Percentiles rank a stretch among this genome's conserved stretches.
phyloP scores from a whole-genome alignment of 192 early-diverging fungal genomes.

The Phycomyces blakesleeanus region DNA sequence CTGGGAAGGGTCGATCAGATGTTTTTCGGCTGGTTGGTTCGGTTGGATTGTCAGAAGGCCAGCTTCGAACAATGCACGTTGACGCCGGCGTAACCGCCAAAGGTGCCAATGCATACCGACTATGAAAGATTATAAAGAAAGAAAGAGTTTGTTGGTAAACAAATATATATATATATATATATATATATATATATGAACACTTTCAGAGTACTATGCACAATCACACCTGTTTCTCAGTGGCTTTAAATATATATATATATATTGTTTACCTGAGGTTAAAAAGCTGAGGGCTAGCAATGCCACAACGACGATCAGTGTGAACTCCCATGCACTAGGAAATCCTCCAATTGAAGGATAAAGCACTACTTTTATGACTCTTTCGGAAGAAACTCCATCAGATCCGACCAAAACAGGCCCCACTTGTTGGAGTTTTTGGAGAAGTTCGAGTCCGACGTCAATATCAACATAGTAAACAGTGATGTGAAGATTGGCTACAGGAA shows the following conservation, averaged over 20 bases:
- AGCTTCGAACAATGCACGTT: constrained; percentile 19
- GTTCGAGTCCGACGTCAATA: constrained; percentile 2
- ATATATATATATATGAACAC: too few species aligned
- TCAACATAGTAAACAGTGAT: constrained; percentile 27
- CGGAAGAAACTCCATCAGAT: constrained; percentile 15
- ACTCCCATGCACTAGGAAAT: constrained; percentile 47
- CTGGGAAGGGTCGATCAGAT: constrained; percentile 17
- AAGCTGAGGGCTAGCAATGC: constrained; percentile 42
- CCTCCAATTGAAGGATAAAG: constrained; percentile 26
- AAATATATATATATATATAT: too few species aligned
- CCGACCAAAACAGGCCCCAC: background rate
- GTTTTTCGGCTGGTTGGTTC: constrained; percentile 5
- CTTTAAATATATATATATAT: too few species aligned
- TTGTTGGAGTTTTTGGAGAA: constrained; percentile 18
- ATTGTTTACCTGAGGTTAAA: constrained; percentile 40
- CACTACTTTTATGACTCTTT: constrained; percentile 13
- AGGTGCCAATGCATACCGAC: constrained; percentile 34
- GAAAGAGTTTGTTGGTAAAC: too few species aligned
- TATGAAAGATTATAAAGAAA: constrained; percentile 2
- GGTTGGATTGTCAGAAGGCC: constrained; percentile 12
- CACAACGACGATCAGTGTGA: constrained; percentile 43
- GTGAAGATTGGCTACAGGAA: constrained; percentile 14
- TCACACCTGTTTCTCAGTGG: too few species aligned
- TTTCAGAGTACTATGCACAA: too few species aligned
- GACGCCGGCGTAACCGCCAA: constrained; percentile 28